These are phyloP conservation scores for Boletus semigastroideus DNA, from an alignment of 1,284 basidiomycete species.

Conservation along the genomic window DNA sequence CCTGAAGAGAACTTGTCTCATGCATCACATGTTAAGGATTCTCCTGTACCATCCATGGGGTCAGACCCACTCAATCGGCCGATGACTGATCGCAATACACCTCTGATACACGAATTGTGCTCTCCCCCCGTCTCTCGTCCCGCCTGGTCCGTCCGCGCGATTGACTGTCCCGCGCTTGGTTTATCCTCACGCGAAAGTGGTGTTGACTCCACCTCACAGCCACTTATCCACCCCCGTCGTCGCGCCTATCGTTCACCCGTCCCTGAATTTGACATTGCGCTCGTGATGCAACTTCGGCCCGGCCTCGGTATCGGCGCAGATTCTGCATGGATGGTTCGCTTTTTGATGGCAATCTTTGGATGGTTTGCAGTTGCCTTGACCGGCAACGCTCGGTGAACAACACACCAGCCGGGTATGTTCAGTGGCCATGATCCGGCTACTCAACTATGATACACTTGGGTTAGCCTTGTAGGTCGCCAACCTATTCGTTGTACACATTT, in stretches of 20 bases:
- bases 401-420: neutral
- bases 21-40: constrained; percentile 11
- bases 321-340: constrained; percentile 74
- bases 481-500: neutral
- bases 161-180: constrained; percentile 32
- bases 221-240: constrained; percentile 22
- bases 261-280: constrained; percentile 60
- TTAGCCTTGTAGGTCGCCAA: neutral
- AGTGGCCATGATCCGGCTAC: neutral
- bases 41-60: constrained; percentile 7
- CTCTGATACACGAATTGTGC: constrained; percentile 36
- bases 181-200: constrained; percentile 10
- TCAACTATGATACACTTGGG: neutral
- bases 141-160: constrained; percentile 42
- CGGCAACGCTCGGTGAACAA: constrained; percentile 17
- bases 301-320: constrained; percentile 67
- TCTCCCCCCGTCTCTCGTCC: constrained; percentile 32
- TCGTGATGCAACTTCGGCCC: constrained; percentile 74
- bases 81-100: constrained; percentile 14
- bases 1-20: constrained; percentile 7
- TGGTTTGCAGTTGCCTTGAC: constrained; percentile 58
- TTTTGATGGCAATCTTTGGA: constrained; percentile 75
- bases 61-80: constrained; percentile 6
- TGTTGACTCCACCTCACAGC: constrained; percentile 7
- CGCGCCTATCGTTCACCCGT: constrained; percentile 39